Conservation (phyloP, 179 eudicot species). For the Silene vulgaris region DNA sequence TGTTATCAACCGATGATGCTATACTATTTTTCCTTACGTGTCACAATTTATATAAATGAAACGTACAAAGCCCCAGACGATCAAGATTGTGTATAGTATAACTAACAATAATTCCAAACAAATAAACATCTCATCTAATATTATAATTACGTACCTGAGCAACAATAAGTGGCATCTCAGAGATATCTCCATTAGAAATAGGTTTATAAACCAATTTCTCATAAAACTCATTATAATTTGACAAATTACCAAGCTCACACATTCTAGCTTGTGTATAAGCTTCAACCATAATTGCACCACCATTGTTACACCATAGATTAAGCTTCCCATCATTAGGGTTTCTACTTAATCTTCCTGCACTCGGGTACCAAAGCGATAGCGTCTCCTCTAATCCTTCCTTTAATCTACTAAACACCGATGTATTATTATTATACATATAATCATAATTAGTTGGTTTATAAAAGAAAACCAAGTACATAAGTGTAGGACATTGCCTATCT, state of each 20-base stretch:
- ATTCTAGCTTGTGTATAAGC: slow-evolving; percentile 25
- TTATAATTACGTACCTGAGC: slow-evolving; percentile 25
- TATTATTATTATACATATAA: not conserved
- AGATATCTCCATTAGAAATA: slow-evolving; percentile 20
- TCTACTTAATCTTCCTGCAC: slow-evolving; percentile 27
- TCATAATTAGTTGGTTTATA: slow-evolving; percentile 22
- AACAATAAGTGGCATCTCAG: slow-evolving; percentile 34
- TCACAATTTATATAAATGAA: no score
- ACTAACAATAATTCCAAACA: no score
- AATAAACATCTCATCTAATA: no score
- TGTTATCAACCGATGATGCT: no score
- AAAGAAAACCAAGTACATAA: slow-evolving; percentile 34
- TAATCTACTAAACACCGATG: slow-evolving; percentile 21
- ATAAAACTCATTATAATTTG: slow-evolving; percentile 27
- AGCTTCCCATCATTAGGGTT: slow-evolving; percentile 39
- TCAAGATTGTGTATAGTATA: no score
- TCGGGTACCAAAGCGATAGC: slow-evolving; percentile 29
- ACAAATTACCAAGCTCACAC: slow-evolving; percentile 26
- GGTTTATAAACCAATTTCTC: slow-evolving; percentile 38
- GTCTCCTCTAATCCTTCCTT: slow-evolving; percentile 31
- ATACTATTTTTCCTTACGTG: no score
- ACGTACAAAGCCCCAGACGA: no score
- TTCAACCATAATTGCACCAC: slow-evolving; percentile 34
- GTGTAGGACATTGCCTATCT: slow-evolving; percentile 41
- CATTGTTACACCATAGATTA: slow-evolving; percentile 38